Percentiles rank a stretch among this genome's conserved stretches.
These are phyloP conservation scores for Scleroderma citrinum DNA, from an alignment of 768 basidiomycete species.

Conservation along the genomic window DNA sequence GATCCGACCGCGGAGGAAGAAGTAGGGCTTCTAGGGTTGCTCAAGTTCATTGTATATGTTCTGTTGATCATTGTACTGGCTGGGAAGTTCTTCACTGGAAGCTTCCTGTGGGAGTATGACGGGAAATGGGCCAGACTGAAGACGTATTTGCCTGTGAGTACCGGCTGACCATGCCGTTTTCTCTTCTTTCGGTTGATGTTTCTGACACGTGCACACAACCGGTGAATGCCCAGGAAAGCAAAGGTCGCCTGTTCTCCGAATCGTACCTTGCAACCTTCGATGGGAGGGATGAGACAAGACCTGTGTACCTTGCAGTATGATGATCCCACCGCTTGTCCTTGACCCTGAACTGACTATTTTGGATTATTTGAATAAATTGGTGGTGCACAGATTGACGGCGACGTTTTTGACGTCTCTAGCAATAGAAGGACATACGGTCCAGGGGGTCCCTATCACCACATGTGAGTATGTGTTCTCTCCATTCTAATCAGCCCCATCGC, in stretches of 20 bases:
- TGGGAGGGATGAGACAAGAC: constrained; percentile 56
- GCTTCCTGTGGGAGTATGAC: constrained; percentile 78
- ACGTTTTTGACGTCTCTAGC: constrained; percentile 88
- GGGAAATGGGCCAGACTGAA: constrained; percentile 55
- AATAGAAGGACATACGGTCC: constrained; percentile 76
- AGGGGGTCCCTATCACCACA: constrained; percentile 76
- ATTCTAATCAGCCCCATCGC: constrained; percentile 9
- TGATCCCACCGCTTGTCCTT: constrained; percentile 9
- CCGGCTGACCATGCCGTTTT: not conserved
- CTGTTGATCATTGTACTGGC: constrained; percentile 50
- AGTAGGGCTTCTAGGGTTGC: constrained; percentile 55
- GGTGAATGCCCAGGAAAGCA: constrained; percentile 35
- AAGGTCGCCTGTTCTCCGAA: constrained; percentile 73
- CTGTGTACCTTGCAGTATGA: constrained; percentile 81
- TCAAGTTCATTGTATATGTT: constrained; percentile 63
- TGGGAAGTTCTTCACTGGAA: constrained; percentile 84
- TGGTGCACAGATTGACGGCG: constrained; percentile 70
- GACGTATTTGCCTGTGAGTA: constrained; percentile 57
- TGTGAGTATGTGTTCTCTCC: constrained; percentile 36
- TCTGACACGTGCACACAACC: not conserved
- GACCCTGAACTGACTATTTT: constrained; percentile 4
- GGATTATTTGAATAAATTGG: constrained; percentile 7
- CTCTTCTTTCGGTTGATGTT: not conserved
- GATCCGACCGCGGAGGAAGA: constrained; percentile 70
- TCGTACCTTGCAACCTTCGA: constrained; percentile 58